phyloP scores from a whole-genome alignment of 2,329 filamentous ascomycete species.

The Beauveria brongniartii region DNA sequence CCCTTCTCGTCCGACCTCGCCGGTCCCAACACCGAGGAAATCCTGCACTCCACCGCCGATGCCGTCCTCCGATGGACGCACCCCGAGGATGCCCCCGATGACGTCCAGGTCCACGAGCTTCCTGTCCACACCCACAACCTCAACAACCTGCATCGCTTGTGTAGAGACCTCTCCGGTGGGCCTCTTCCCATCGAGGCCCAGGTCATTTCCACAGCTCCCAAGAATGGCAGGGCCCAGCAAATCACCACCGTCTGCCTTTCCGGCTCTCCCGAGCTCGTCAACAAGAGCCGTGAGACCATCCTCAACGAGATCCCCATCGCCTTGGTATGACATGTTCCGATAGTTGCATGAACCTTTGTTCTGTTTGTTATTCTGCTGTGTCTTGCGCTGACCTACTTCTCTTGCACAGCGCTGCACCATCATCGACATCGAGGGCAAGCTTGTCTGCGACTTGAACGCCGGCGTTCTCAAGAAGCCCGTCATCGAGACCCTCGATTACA shows the following conservation, averaged over 20 bases:
- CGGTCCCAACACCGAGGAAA: slow-evolving; percentile 88
- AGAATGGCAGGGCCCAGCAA: slow-evolving; percentile 55
- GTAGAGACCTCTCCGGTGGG: slow-evolving; percentile 68
- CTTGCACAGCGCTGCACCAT: slow-evolving; percentile 70
- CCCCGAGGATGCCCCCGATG: slow-evolving; percentile 76
- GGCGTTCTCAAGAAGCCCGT: slow-evolving; percentile 67
- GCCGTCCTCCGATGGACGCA: slow-evolving; percentile 91
- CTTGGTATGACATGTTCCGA: slow-evolving; percentile 56
- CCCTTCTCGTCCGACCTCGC: slow-evolving; percentile 89
- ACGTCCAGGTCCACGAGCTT: slow-evolving; percentile 76
- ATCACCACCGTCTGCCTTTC: slow-evolving; percentile 88
- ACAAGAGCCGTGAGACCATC: slow-evolving; percentile 82
- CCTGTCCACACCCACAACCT: slow-evolving; percentile 90
- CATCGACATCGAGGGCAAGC: slow-evolving; percentile 85
- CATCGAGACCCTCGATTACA: slow-evolving; percentile 75
- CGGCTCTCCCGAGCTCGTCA: slow-evolving; percentile 77
- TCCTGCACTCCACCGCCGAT: slow-evolving; percentile 83
- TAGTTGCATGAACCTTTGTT: background rate
- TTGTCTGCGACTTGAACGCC: slow-evolving; percentile 67
- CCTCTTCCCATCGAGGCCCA: slow-evolving; percentile 70
- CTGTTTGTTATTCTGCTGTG: background rate
- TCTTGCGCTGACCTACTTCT: slow-evolving; percentile 12
- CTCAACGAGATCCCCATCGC: slow-evolving; percentile 88
- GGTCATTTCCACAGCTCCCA: slow-evolving; percentile 75
- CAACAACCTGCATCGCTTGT: slow-evolving; percentile 68